Conservation (phyloP, 148 eudicot genomes). For the Beta vulgaris region DNA sequence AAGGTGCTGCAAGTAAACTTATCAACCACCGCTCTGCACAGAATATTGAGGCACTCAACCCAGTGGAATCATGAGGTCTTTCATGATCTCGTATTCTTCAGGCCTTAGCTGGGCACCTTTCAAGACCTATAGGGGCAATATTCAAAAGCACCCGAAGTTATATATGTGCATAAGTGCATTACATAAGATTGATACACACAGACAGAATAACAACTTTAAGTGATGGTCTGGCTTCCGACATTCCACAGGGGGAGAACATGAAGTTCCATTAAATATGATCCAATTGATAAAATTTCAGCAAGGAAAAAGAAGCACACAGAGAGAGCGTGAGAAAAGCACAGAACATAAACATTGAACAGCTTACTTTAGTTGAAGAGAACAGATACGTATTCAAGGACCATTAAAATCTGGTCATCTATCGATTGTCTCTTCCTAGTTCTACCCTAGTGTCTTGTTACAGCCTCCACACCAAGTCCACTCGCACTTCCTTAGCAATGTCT, state of each 20-base stretch:
- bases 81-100: constrained; percentile 75
- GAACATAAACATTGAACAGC: background rate
- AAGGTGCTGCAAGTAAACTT: background rate
- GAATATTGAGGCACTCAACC: constrained; percentile 69
- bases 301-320: background rate
- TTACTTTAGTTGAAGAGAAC: background rate
- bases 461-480: background rate
- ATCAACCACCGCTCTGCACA: constrained; percentile 60
- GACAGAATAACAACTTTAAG: background rate
- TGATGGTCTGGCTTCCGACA: background rate
- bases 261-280: background rate
- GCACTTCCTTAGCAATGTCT: background rate
- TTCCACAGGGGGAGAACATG: background rate
- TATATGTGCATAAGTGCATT: too few relatives aligned
- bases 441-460: background rate
- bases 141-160: constrained; percentile 3
- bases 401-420: background rate
- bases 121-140: constrained; percentile 47
- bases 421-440: background rate
- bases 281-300: background rate
- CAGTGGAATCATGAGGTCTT: constrained; percentile 76
- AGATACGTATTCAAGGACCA: background rate
- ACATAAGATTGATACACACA: too few relatives aligned
- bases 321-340: background rate
- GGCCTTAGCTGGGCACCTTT: constrained; percentile 58